Percentiles rank a stretch among this genome's conserved stretches.
Conservation (phyloP, 352 stramenopile species). For the Peronospora farinosa region DNA sequence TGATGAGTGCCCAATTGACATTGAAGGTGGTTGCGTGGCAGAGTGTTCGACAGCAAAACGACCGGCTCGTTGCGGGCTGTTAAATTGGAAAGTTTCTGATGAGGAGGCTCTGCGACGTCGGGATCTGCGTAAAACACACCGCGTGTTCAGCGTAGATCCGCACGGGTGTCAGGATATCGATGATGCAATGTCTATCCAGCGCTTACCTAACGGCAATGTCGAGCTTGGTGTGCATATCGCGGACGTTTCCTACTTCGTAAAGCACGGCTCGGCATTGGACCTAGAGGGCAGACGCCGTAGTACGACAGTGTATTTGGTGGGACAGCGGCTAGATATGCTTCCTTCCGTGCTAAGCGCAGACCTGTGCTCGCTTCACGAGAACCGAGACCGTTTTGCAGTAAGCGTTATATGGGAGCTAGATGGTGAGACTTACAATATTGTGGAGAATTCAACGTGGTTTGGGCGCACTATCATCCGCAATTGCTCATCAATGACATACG, state of each 20-base stretch:
- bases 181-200: slow-evolving; percentile 83
- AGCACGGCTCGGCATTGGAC: slow-evolving; percentile 93
- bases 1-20: slow-evolving; percentile 46
- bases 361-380: slow-evolving; percentile 89
- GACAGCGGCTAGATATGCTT: slow-evolving; percentile 91
- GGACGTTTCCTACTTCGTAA: slow-evolving; percentile 98
- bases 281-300: slow-evolving; percentile 84
- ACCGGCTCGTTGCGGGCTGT: slow-evolving; percentile 38
- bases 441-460: slow-evolving; percentile 63
- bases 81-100: slow-evolving; percentile 62
- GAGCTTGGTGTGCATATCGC: slow-evolving; percentile 98
- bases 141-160: slow-evolving; percentile 87
- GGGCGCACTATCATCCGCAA: slow-evolving; percentile 96
- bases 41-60: slow-evolving; percentile 76
- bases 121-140: slow-evolving; percentile 65
- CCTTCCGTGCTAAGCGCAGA: slow-evolving; percentile 84
- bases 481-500: slow-evolving; percentile 85
- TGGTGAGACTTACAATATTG: slow-evolving; percentile 43
- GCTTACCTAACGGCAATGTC: slow-evolving; percentile 71
- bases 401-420: slow-evolving; percentile 91
- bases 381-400: slow-evolving; percentile 84
- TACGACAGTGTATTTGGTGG: slow-evolving; percentile 98
- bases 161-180: slow-evolving; percentile 88
- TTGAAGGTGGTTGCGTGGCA: slow-evolving; percentile 51
- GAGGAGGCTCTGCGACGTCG: slow-evolving; percentile 46